Conservation (phyloP, 495 filamentous ascomycete species). For the Penicillium lividum region DNA sequence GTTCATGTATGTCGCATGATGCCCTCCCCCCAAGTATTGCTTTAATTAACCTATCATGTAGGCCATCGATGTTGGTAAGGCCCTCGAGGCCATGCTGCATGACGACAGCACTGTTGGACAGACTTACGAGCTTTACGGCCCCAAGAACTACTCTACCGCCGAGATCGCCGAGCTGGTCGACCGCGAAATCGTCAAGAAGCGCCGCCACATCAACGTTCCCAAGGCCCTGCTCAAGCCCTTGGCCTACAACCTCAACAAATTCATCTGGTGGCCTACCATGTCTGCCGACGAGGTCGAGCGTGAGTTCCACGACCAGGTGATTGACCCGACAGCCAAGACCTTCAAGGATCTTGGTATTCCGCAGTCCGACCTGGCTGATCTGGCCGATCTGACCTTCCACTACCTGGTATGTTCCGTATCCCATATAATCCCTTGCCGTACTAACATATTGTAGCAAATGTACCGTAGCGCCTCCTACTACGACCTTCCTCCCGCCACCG, state of each 20-base stretch:
- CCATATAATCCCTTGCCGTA: conserved; percentile 12
- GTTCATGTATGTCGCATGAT: conserved; percentile 70
- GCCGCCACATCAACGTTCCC: conserved; percentile 89
- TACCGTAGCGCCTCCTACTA: conserved; percentile 83
- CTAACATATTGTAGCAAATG: conserved; percentile 60
- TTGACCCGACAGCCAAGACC: conserved; percentile 90
- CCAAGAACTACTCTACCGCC: conserved; percentile 84
- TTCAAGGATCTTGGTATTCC: conserved; percentile 87
- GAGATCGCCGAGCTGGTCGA: conserved; percentile 88
- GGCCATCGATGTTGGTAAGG: conserved; percentile 85
- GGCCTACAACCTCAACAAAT: conserved; percentile 70
- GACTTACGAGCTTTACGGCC: conserved; percentile 94
- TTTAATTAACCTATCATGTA: conserved; percentile 31
- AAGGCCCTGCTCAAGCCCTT: conserved; percentile 72
- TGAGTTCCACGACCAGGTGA: conserved; percentile 91
- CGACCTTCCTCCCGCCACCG: conserved; percentile 90
- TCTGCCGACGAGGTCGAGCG: conserved; percentile 88
- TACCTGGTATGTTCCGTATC: conserved; percentile 72
- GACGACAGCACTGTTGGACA: conserved; percentile 87
- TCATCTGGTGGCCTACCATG: conserved; percentile 82
- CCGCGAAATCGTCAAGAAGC: conserved; percentile 85
- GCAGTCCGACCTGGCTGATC: conserved; percentile 65
- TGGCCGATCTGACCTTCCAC: conserved; percentile 81
- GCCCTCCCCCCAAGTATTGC: background rate
- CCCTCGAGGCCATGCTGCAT: conserved; percentile 82